A percentile compares a stretch with the other conserved stretches of the same genome.
phyloP scores from a whole-genome alignment of 768 basidiomycete genomes.

The Kwoniella botswanensis region DNA sequence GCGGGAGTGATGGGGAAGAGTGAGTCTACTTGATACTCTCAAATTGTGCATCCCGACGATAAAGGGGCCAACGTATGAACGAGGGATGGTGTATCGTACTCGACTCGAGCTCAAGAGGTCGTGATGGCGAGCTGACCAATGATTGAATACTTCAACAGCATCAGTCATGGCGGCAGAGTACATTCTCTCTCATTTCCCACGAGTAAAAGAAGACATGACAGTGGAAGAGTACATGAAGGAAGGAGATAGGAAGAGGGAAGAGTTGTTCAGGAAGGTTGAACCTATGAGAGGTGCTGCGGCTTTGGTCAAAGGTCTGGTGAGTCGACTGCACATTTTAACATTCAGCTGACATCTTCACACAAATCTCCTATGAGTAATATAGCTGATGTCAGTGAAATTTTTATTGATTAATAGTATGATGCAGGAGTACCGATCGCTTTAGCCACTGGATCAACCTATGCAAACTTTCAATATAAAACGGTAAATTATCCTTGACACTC shows the following conservation, averaged over 20 bases:
- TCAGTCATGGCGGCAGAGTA: slow-evolving; percentile 38
- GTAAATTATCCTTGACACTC: slow-evolving; percentile 24
- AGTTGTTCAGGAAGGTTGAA: slow-evolving; percentile 45
- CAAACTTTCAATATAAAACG: slow-evolving; percentile 47
- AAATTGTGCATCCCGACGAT: too few relatives aligned
- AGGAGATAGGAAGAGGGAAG: slow-evolving; percentile 46
- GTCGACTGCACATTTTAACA: slow-evolving; percentile 11
- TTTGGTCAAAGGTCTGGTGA: slow-evolving; percentile 50
- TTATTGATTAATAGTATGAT: slow-evolving; percentile 42
- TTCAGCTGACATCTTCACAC: too few relatives aligned
- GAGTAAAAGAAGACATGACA: slow-evolving; percentile 44
- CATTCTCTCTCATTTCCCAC: slow-evolving; percentile 45
- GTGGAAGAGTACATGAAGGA: slow-evolving; percentile 50
- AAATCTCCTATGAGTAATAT: slow-evolving; percentile 12
- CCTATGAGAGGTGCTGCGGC: slow-evolving; percentile 53
- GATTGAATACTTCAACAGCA: neutral
- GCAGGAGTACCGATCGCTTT: slow-evolving; percentile 54
- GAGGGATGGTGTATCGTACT: too few relatives aligned
- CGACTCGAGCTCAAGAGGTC: too few relatives aligned
- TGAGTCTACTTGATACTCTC: slow-evolving; percentile 22
- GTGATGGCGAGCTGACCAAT: too few relatives aligned
- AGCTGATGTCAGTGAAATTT: neutral
- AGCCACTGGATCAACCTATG: slow-evolving; percentile 50
- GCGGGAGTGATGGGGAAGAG: slow-evolving; percentile 55
- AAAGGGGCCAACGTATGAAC: too few relatives aligned